Conservation (phyloP, 2,329 filamentous ascomycete species). For the Alternaria dauci region DNA sequence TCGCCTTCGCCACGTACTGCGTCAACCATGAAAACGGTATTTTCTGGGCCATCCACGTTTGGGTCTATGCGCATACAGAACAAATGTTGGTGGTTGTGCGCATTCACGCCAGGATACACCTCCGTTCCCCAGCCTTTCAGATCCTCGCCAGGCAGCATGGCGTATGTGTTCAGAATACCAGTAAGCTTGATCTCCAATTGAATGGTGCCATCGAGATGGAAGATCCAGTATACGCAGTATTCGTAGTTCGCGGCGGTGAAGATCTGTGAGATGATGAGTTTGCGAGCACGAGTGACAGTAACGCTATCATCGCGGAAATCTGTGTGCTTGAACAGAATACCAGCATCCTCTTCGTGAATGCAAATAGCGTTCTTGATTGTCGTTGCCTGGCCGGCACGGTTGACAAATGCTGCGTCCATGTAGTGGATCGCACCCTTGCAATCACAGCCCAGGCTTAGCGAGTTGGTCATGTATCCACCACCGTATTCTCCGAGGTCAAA, state of each 20-base stretch:
- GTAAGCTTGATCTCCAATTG: conserved; percentile 91
- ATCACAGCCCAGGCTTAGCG: conserved; percentile 77
- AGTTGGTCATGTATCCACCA: conserved; percentile 85
- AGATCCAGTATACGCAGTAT: conserved; percentile 87
- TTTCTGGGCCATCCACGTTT: conserved; percentile 84
- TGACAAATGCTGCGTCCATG: conserved; percentile 86
- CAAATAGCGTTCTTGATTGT: conserved; percentile 94
- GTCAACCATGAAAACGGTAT: conserved; percentile 86
- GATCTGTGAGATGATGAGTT: conserved; percentile 87
- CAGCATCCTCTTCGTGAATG: conserved; percentile 92
- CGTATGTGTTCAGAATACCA: conserved; percentile 91
- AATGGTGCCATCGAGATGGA: conserved; percentile 90
- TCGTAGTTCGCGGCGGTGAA: conserved; percentile 98
- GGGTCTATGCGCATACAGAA: conserved; percentile 90
- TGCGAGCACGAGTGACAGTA: conserved; percentile 85
- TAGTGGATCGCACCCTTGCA: conserved; percentile 94
- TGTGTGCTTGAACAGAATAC: conserved; percentile 92
- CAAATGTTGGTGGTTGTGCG: conserved; percentile 94
- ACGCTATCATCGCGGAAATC: conserved; percentile 91
- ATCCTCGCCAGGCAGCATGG: conserved; percentile 81
- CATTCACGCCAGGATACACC: conserved; percentile 90
- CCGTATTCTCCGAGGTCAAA: conserved; percentile 85
- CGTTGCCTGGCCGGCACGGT: conserved; percentile 74
- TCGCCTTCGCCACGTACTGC: conserved; percentile 74
- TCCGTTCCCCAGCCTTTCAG: conserved; percentile 89